Percentiles rank a stretch among this genome's conserved stretches.
Conservation (phyloP, 2,329 filamentous ascomycete species). For the Sporothrix humicola region DNA sequence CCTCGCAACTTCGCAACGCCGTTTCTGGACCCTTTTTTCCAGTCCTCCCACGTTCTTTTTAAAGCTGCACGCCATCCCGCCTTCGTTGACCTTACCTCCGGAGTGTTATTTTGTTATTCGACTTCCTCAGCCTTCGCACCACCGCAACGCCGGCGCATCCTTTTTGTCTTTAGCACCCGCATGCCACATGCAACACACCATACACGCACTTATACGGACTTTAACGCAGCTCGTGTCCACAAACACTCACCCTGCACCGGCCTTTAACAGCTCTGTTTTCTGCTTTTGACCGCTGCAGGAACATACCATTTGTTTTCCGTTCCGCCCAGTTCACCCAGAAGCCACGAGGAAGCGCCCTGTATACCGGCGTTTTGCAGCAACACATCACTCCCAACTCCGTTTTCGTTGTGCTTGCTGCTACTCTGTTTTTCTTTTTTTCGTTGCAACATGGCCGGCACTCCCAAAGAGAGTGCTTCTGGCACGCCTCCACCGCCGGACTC, state of each 20-base stretch:
- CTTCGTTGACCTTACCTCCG: background rate
- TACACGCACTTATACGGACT: background rate
- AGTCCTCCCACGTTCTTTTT: constrained; percentile 16
- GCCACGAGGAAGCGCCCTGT: background rate
- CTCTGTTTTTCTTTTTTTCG: background rate
- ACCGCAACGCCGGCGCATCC: constrained; percentile 27
- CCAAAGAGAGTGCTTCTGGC: background rate
- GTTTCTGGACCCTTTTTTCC: background rate
- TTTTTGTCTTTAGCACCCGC: background rate
- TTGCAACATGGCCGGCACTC: constrained; percentile 24
- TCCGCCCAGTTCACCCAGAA: constrained; percentile 8
- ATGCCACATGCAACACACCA: background rate
- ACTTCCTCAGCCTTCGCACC: constrained; percentile 5
- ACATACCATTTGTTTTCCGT: background rate
- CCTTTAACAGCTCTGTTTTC: background rate
- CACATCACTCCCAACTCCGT: background rate
- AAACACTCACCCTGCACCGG: no score
- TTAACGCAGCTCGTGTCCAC: background rate
- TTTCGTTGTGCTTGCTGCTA: background rate
- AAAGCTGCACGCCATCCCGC: constrained; percentile 16
- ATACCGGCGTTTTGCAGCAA: background rate
- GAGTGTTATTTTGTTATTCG: constrained; percentile 11
- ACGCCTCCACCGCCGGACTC: constrained; percentile 24
- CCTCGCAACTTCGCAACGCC: no score
- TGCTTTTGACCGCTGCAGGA: background rate